These are phyloP conservation scores for Nigrospora osmanthi DNA, from an alignment of 2,329 filamentous ascomycete species.

Conservation along the genomic window DNA sequence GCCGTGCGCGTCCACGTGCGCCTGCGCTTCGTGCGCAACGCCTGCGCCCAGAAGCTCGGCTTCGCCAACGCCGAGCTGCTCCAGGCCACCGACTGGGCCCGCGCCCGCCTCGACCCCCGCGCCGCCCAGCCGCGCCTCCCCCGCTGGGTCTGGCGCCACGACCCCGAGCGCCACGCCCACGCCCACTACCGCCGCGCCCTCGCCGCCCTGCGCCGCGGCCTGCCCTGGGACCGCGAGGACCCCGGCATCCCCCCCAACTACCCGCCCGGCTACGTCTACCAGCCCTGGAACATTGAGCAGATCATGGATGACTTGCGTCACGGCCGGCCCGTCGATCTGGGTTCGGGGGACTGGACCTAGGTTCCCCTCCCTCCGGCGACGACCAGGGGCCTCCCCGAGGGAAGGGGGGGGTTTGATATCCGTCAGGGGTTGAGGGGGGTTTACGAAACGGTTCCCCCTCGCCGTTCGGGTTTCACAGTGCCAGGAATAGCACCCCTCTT, in stretches of 20 bases:
- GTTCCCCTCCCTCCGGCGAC: too few relatives aligned
- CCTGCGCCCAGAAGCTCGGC: constrained; percentile 29
- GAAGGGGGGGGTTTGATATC: too few relatives aligned
- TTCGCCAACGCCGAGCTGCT: constrained; percentile 27
- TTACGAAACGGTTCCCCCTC: too few relatives aligned
- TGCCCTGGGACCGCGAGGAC: constrained; percentile 18
- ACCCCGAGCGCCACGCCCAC: constrained; percentile 26
- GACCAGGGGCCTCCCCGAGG: too few relatives aligned
- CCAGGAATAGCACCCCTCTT: too few relatives aligned
- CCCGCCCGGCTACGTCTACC: constrained; percentile 24
- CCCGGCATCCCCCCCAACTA: constrained; percentile 22
- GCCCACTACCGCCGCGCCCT: constrained; percentile 24
- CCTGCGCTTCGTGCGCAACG: constrained; percentile 24
- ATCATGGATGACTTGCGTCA: constrained; percentile 28
- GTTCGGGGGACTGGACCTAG: constrained; percentile 20
- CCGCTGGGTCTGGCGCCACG: constrained; percentile 27
- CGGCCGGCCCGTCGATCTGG: constrained; percentile 23
- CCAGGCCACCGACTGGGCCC: constrained; percentile 26
- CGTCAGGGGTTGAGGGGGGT: too few relatives aligned
- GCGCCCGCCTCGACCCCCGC: constrained; percentile 21
- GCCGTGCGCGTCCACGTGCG: constrained; percentile 26
- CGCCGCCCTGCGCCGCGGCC: constrained; percentile 20
- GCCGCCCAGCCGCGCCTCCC: constrained; percentile 25
- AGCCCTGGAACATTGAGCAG: constrained; percentile 32
- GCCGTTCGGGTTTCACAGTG: too few relatives aligned